Evolutionary conservation across 208 protist genomes (phyloP).

Genomic region (Acanthamoeba royreba): DNA sequence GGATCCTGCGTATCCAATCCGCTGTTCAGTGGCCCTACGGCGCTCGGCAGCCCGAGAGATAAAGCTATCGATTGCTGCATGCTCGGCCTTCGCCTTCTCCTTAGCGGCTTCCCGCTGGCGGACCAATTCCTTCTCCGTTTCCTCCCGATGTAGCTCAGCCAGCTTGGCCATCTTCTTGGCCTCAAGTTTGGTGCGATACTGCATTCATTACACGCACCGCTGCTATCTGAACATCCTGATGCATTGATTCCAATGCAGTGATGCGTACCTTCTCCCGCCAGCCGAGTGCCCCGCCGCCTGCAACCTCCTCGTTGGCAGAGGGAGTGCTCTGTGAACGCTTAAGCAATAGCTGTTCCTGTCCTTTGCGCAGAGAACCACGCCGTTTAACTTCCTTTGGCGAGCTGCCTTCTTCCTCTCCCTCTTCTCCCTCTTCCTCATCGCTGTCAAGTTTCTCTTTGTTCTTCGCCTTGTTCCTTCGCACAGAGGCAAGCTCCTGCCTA

Average conservation of each 20-base stretch:
- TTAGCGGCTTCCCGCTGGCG: background rate
- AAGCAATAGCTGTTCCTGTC: background rate
- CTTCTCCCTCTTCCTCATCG: background rate
- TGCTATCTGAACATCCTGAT: no score
- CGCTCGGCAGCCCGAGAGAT: background rate
- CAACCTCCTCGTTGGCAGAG: background rate
- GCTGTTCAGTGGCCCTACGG: background rate
- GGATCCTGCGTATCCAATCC: background rate
- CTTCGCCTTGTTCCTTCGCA: background rate
- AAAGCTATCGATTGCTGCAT: background rate
- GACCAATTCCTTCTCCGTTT: background rate
- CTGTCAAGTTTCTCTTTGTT: background rate
- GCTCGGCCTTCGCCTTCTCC: background rate
- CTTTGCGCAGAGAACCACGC: no score
- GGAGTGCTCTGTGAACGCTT: background rate
- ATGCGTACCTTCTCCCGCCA: background rate
- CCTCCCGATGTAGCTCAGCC: background rate
- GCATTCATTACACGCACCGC: no score
- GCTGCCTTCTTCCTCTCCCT: background rate
- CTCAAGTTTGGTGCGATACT: background rate
- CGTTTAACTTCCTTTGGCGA: background rate
- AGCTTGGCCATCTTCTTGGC: background rate
- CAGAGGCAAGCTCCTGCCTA: background rate
- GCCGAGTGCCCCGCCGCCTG: background rate
- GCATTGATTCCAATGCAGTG: background rate